phyloP scores from a whole-genome alignment of 2,329 filamentous ascomycete species.

The Colletotrichum sp. region DNA sequence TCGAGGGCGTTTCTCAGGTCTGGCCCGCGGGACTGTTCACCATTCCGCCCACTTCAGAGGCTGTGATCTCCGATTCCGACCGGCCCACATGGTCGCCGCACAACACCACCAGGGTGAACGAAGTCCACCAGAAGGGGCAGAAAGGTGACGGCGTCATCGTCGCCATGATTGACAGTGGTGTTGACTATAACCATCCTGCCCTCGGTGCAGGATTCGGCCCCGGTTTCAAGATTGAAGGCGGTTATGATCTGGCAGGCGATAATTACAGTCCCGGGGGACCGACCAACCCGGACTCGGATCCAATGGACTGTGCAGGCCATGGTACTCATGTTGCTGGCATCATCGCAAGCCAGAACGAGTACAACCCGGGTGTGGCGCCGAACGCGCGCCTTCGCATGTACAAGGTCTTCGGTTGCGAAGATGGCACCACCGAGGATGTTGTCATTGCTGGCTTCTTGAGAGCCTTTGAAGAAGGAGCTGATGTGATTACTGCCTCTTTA shows the following conservation, averaged over 20 bases:
- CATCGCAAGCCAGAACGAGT: constrained; percentile 21
- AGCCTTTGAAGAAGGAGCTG: background rate
- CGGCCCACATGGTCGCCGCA: background rate
- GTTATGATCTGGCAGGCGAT: constrained; percentile 29
- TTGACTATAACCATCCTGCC: background rate
- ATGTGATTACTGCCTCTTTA: background rate
- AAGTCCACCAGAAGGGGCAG: background rate
- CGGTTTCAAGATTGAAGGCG: constrained; percentile 21
- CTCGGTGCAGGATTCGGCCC: constrained; percentile 7
- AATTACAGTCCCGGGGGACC: constrained; percentile 11
- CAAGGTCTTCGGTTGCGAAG: constrained; percentile 36
- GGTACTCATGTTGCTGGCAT: constrained; percentile 35
- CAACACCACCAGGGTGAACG: background rate
- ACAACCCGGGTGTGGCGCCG: constrained; percentile 44
- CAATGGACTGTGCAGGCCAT: constrained; percentile 28
- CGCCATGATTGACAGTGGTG: background rate
- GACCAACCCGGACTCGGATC: constrained; percentile 33
- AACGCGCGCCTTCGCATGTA: constrained; percentile 45
- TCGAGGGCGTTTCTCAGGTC: background rate
- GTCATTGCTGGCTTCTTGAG: background rate
- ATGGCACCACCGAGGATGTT: background rate
- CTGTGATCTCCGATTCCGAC: background rate
- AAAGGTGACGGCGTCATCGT: background rate
- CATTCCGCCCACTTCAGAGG: background rate
- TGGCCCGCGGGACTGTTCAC: background rate